phyloP scores from a whole-genome alignment of 257 asterid species.

The Ehretia macrophylla region DNA sequence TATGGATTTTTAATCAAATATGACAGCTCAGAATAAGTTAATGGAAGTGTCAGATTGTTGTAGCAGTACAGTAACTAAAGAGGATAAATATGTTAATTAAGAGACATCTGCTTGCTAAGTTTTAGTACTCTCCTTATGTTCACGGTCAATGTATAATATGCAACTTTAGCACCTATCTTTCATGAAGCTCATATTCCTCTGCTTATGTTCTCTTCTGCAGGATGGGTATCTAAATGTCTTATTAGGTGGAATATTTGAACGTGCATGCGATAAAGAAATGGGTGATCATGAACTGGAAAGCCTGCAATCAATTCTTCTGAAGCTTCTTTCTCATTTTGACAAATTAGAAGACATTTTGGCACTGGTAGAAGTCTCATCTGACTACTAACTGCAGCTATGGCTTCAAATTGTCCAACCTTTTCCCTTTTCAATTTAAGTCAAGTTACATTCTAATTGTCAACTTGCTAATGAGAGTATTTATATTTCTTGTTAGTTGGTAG shows the following conservation, averaged over 20 bases:
- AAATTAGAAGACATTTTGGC: conserved; percentile 46
- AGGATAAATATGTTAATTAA: too few relatives aligned
- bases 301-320: conserved; percentile 65
- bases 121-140: too few relatives aligned
- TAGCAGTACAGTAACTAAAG: too few relatives aligned
- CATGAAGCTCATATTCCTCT: conserved; percentile 8
- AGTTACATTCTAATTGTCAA: too few relatives aligned
- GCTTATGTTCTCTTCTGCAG: conserved; percentile 36
- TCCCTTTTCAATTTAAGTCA: neutral
- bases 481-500: too few relatives aligned
- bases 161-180: neutral
- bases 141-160: too few relatives aligned
- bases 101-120: too few relatives aligned
- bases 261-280: conserved; percentile 34
- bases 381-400: conserved; percentile 4
- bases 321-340: conserved; percentile 52
- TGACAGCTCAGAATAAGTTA: too few relatives aligned
- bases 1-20: too few relatives aligned
- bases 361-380: conserved; percentile 49
- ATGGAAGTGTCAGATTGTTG: too few relatives aligned
- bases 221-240: conserved; percentile 37
- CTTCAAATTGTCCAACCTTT: conserved; percentile 11
- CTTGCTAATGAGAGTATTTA: too few relatives aligned
- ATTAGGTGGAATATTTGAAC: conserved; percentile 63
- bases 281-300: conserved; percentile 51